Evolutionary conservation across 768 basidiomycete species (phyloP).

Genomic region (Suillus subaureus): DNA sequence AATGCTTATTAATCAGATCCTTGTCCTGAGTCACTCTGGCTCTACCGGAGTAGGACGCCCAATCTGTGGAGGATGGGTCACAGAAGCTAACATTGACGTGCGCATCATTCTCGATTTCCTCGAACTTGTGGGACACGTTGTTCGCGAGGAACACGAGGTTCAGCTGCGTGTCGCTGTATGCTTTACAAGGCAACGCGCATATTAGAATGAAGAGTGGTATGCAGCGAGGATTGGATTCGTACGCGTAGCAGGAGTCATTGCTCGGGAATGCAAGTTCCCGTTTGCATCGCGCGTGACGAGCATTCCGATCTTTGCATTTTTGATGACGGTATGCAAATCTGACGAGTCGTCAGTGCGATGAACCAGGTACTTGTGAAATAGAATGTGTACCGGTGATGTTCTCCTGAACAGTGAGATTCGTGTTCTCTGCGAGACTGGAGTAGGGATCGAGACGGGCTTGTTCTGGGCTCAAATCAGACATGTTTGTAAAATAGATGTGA

Average conservation of each 20-base stretch:
- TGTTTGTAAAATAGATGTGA: constrained; percentile 18
- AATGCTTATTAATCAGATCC: constrained; percentile 64
- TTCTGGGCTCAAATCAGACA: constrained; percentile 22
- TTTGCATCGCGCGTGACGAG: constrained; percentile 70
- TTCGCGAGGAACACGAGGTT: constrained; percentile 74
- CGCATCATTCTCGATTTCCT: constrained; percentile 73
- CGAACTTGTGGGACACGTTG: constrained; percentile 70
- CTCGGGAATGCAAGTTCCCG: constrained; percentile 76
- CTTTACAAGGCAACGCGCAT: constrained; percentile 29
- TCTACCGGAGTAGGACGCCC: constrained; percentile 79
- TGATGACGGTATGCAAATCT: constrained; percentile 69
- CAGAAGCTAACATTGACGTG: constrained; percentile 84
- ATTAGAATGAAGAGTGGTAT: background rate
- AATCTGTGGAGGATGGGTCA: constrained; percentile 67
- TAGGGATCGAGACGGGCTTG: constrained; percentile 67
- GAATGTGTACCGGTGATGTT: constrained; percentile 60
- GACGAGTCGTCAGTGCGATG: background rate
- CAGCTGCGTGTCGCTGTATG: constrained; percentile 46
- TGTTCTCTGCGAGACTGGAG: constrained; percentile 63
- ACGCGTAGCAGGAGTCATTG: constrained; percentile 79
- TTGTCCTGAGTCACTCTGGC: constrained; percentile 68
- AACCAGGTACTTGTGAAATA: background rate
- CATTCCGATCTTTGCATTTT: constrained; percentile 70
- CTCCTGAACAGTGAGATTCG: constrained; percentile 56
- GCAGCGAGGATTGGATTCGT: constrained; percentile 22